Evolutionary conservation across 2,329 filamentous ascomycete species (phyloP).

Genomic region (Colletotrichum sp.): DNA sequence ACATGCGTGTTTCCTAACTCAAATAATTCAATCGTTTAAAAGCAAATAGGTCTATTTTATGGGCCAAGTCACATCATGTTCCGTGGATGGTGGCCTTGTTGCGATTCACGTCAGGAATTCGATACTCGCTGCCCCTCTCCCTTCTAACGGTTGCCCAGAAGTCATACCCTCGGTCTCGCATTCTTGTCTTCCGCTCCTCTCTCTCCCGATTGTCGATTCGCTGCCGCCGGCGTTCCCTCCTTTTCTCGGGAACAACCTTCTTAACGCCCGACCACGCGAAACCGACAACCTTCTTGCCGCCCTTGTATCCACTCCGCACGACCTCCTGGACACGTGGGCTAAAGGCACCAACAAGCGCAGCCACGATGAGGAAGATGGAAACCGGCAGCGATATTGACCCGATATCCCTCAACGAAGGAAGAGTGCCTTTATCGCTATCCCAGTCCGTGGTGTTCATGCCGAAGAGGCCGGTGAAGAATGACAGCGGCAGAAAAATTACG

Average conservation of each 20-base stretch:
- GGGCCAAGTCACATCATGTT: neutral
- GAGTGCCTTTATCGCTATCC: slow-evolving; percentile 44
- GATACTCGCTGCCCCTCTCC: slow-evolving; percentile 42
- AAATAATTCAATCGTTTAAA: neutral
- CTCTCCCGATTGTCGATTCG: slow-evolving; percentile 9
- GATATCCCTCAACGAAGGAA: slow-evolving; percentile 47
- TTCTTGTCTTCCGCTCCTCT: slow-evolving; percentile 8
- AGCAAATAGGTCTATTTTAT: neutral
- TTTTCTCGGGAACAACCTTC: slow-evolving; percentile 1
- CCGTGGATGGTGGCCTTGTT: neutral
- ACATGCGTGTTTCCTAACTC: neutral
- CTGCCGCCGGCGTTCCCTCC: slow-evolving; percentile 21
- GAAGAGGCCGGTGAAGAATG: slow-evolving; percentile 69
- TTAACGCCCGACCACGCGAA: neutral
- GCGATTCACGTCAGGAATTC: slow-evolving; percentile 42
- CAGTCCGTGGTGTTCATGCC: slow-evolving; percentile 69
- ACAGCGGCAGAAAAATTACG: slow-evolving; percentile 66
- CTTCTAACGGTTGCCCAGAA: slow-evolving; percentile 44
- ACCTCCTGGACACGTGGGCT: slow-evolving; percentile 47
- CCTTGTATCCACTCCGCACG: slow-evolving; percentile 26
- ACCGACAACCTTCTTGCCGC: neutral
- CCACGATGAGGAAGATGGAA: slow-evolving; percentile 51
- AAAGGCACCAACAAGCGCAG: slow-evolving; percentile 60
- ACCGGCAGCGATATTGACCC: slow-evolving; percentile 52
- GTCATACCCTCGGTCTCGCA: slow-evolving; percentile 39